phyloP scores from a whole-genome alignment of 2,329 filamentous ascomycete genomes.

The Zelopaecilomyces penicillatus region DNA sequence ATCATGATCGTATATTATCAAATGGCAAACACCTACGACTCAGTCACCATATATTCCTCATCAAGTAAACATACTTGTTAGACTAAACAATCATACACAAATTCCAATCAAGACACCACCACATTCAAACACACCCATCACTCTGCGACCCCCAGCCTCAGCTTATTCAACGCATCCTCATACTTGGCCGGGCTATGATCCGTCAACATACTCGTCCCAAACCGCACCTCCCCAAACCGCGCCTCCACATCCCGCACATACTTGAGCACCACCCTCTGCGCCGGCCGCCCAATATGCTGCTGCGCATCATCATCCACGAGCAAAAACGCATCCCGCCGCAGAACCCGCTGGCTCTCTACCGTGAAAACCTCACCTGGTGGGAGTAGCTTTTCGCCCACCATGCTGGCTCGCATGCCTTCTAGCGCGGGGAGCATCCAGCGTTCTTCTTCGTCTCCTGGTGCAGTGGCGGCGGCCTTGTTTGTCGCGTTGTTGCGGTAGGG shows the following conservation, averaged over 20 bases:
- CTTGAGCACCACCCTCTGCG: constrained; percentile 59
- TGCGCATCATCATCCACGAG: constrained; percentile 26
- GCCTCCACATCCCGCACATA: constrained; percentile 64
- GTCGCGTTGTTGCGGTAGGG: neutral
- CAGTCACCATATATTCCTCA: too few relatives aligned
- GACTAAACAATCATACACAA: too few relatives aligned
- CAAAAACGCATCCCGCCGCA: constrained; percentile 58
- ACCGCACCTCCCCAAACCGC: constrained; percentile 60
- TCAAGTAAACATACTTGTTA: too few relatives aligned
- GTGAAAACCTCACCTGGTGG: constrained; percentile 71
- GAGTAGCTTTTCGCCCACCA: constrained; percentile 61
- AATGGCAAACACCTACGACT: too few relatives aligned
- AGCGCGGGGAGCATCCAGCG: constrained; percentile 60
- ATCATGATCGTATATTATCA: too few relatives aligned
- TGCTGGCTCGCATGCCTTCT: constrained; percentile 55
- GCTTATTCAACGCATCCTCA: constrained; percentile 57
- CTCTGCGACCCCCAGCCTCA: constrained; percentile 39
- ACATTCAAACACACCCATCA: constrained; percentile 3
- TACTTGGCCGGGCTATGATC: constrained; percentile 71
- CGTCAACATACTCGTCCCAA: constrained; percentile 64
- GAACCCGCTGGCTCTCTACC: constrained; percentile 58
- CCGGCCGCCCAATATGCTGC: constrained; percentile 52
- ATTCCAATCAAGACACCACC: too few relatives aligned
- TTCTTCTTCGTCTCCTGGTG: constrained; percentile 47
- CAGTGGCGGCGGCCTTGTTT: constrained; percentile 25